Conservation (phyloP, 495 filamentous ascomycete species). For the Penicillium canariense region DNA sequence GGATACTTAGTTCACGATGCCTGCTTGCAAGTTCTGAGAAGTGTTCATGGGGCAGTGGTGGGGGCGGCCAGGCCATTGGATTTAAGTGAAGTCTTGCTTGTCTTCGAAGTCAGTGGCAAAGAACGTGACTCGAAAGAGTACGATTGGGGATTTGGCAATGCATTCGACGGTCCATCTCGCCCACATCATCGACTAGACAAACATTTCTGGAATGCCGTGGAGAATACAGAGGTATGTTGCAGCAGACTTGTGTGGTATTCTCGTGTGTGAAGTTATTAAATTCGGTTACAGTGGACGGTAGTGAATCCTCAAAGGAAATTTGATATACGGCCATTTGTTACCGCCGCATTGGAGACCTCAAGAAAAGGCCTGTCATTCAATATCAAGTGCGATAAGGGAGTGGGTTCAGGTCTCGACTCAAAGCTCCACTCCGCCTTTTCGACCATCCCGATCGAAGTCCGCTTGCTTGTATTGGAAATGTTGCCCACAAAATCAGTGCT, state of each 20-base stretch:
- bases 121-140: not conserved
- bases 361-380: not conserved
- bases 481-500: not conserved
- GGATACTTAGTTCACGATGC: constrained; percentile 1
- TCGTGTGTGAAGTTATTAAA: not conserved
- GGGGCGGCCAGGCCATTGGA: not conserved
- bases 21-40: not conserved
- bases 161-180: not conserved
- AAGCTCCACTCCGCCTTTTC: not conserved
- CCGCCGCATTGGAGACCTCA: not conserved
- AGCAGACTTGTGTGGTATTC: not conserved
- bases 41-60: not conserved
- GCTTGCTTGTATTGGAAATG: not conserved
- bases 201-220: not conserved
- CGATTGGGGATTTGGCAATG: not conserved
- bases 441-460: not conserved
- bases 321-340: not conserved
- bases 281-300: not conserved
- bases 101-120: not conserved
- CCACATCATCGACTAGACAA: not conserved
- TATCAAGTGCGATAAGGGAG: not conserved
- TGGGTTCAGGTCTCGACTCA: not conserved
- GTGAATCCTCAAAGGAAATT: not conserved
- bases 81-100: constrained; percentile 1
- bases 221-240: not conserved